A percentile compares a stretch with the other conserved stretches of the same genome.
phyloP scores from a whole-genome alignment of 371 early-diverging fungal species.

The Circinella umbellata region DNA sequence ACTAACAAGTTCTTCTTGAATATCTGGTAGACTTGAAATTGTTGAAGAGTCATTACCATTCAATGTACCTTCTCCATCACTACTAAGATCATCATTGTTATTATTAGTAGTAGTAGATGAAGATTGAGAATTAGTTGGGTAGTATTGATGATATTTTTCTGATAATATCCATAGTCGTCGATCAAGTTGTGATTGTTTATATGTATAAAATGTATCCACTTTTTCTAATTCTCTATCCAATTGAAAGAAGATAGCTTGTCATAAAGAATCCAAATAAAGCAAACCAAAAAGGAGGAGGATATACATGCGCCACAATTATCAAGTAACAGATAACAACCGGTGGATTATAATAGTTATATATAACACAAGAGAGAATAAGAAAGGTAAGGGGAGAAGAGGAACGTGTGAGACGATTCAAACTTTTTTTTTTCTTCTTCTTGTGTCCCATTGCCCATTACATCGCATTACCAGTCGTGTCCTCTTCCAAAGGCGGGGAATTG shows the following conservation, averaged over 20 bases:
- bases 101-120: constrained; percentile 2
- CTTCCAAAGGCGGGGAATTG: constrained; percentile 39
- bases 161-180: constrained; percentile 65
- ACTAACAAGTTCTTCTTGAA: constrained; percentile 58
- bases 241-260: constrained; percentile 61
- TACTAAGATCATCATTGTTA: constrained; percentile 18
- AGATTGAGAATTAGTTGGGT: neutral
- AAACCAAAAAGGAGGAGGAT: neutral
- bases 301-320: no score
- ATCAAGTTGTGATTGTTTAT: constrained; percentile 64
- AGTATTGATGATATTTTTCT: constrained; percentile 55
- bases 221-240: constrained; percentile 74
- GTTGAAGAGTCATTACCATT: constrained; percentile 13
- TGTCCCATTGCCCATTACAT: neutral
- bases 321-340: no score
- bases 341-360: neutral
- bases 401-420: neutral
- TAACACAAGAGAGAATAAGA: neutral
- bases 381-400: no score
- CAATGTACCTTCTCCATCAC: neutral
- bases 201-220: constrained; percentile 66
- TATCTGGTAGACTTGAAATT: constrained; percentile 19
- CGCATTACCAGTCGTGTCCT: constrained; percentile 46
- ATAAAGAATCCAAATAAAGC: neutral
- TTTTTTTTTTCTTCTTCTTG: neutral